Evolutionary conservation across 257 asterid species (phyloP), one percentile per base, ranked within the genome.

Genomic region (Salvia splendens): DNA sequence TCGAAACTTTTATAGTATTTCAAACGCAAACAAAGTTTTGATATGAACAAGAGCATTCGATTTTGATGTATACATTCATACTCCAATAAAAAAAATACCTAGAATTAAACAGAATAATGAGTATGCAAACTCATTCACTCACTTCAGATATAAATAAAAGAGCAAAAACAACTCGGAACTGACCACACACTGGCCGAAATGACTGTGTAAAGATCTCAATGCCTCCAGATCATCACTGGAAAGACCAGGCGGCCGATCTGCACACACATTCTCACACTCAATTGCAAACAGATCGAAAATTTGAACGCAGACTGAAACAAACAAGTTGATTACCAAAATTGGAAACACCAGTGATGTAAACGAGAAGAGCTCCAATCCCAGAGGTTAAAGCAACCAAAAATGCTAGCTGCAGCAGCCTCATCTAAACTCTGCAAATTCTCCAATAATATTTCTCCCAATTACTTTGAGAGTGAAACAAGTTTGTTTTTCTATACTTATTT

Each of bases 111-210:
- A 58, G 42, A 16, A 49, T 64, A 30, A 58, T 14, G 40, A 43
- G 61, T 48, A n/a, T n/a, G 17, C 24, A n/a, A 54, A 24, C 56
- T 35, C 8, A 55, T 46, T 46, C 15, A 24, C 30, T 24, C 30
- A 45, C 64, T 62, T 30, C 17, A 16, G 2, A 48, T n/a, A 51
- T 49, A 8, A 70, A 8, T 0, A 20, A 24, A 41, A 12, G 14
- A 52, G 61, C 14, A 15, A 65, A 58, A 8, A 16, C 56, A 46
- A 46, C 54, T 5, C 30, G 30, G 30, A 24, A 24, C 30, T 24
- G 30, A 91, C 97, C 87, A 91, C 96, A 67, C 98, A 91, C 83
- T 85, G 84, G 74, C 77, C 81, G 79, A 91, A 91, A 55, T 78
- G 79, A 61, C 63, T 52, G 75, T 77, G 95, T 68, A 91, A 79